phyloP scores from a whole-genome alignment of 371 early-diverging fungal species.

The Apophysomyces ossiformis region DNA sequence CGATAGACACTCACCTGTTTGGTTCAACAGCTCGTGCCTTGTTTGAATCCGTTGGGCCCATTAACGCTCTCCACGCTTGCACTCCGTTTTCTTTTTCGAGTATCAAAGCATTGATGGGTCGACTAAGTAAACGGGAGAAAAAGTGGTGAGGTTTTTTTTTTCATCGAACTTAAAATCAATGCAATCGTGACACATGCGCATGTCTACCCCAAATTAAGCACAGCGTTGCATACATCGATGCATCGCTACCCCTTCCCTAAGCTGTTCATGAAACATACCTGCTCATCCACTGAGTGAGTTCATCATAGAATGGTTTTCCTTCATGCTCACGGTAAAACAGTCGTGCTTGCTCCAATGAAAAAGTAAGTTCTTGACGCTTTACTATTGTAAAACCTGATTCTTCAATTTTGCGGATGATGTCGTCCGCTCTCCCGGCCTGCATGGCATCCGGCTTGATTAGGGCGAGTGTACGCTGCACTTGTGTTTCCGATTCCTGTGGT shows the following conservation, averaged over 20 bases:
- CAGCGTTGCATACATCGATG: slow-evolving; percentile 19
- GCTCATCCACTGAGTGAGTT: slow-evolving; percentile 79
- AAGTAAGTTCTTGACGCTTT: slow-evolving; percentile 56
- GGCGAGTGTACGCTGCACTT: slow-evolving; percentile 34
- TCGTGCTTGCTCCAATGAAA: slow-evolving; percentile 56
- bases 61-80: slow-evolving; percentile 68
- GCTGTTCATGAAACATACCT: slow-evolving; percentile 44
- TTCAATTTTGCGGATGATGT: slow-evolving; percentile 59
- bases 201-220: slow-evolving; percentile 5
- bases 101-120: slow-evolving; percentile 57
- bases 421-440: slow-evolving; percentile 49
- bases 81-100: slow-evolving; percentile 71
- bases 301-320: slow-evolving; percentile 70
- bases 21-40: slow-evolving; percentile 69
- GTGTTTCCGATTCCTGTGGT: slow-evolving; percentile 69
- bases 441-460: slow-evolving; percentile 48
- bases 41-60: slow-evolving; percentile 78
- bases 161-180: slow-evolving; percentile 1
- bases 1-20: slow-evolving; percentile 27
- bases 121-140: slow-evolving; percentile 12
- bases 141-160: slow-evolving; percentile 10
- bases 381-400: slow-evolving; percentile 66
- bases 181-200: slow-evolving; percentile 12
- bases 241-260: slow-evolving; percentile 27
- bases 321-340: slow-evolving; percentile 79